Evolutionary conservation across 192 early-diverging fungal species (phyloP).

Genomic region (Coemansia sp.): DNA sequence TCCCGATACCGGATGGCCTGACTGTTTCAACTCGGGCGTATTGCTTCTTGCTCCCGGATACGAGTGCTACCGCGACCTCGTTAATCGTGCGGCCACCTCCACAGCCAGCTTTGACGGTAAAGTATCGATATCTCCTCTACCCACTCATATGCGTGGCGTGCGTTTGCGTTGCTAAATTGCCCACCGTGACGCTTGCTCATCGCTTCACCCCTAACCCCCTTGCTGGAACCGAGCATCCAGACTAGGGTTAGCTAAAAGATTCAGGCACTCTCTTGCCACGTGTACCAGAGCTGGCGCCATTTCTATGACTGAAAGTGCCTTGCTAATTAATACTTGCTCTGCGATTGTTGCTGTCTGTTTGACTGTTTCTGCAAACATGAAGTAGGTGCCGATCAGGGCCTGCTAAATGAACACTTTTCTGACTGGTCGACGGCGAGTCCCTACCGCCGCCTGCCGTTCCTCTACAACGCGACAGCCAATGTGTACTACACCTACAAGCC

Average conservation of each 20-base stretch:
- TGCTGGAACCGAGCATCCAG: neutral
- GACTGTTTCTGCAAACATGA: neutral
- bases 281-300: neutral
- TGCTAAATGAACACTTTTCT: slow-evolving; percentile 85
- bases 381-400: slow-evolving; percentile 87
- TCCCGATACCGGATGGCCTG: slow-evolving; percentile 95
- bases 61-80: slow-evolving; percentile 55
- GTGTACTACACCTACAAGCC: slow-evolving; percentile 66
- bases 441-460: slow-evolving; percentile 77
- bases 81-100: slow-evolving; percentile 55
- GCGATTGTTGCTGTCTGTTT: neutral
- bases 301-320: neutral
- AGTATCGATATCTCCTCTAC: slow-evolving; percentile 8
- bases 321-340: neutral
- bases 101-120: slow-evolving; percentile 78
- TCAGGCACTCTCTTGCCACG: neutral
- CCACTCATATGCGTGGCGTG: neutral
- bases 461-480: slow-evolving; percentile 68
- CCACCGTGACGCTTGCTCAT: neutral
- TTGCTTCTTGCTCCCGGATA: slow-evolving; percentile 63
- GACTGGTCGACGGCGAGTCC: slow-evolving; percentile 65
- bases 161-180: neutral
- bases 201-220: slow-evolving; percentile 12
- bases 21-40: slow-evolving; percentile 96
- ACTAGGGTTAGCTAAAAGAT: neutral